Evolutionary conservation across 257 asterid species (phyloP).

Genomic region (Solanum clarkiae): DNA sequence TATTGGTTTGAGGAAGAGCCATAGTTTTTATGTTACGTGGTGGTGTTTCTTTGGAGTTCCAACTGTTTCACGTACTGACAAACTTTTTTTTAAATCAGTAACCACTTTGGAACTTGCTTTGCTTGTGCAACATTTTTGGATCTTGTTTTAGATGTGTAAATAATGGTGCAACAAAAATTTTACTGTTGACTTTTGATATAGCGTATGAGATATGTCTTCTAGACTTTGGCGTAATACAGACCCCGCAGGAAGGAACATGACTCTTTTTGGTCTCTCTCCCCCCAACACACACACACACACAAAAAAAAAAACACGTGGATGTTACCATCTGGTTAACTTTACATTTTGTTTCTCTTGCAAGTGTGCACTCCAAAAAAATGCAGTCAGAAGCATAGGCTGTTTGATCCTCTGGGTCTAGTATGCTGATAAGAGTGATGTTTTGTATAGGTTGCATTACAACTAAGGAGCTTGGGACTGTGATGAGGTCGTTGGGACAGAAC

Average conservation of each 20-base stretch:
- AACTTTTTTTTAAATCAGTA: background rate
- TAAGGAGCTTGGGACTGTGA: slow-evolving; percentile 58
- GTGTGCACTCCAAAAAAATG: background rate
- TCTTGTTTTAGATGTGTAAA: background rate
- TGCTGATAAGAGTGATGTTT: background rate
- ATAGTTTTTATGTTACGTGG: background rate
- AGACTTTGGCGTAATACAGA: background rate
- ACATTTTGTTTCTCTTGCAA: background rate
- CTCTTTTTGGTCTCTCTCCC: too few relatives aligned
- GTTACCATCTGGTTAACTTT: background rate
- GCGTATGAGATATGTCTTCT: background rate
- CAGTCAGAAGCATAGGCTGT: background rate
- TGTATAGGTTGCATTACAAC: slow-evolving; percentile 53
- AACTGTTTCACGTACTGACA: background rate
- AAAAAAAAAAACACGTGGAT: background rate
- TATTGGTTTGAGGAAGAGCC: background rate
- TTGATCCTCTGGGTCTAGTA: background rate
- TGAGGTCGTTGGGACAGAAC: slow-evolving; percentile 60
- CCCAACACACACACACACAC: background rate
- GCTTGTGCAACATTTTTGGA: background rate
- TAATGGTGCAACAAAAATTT: too few relatives aligned
- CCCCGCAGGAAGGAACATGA: background rate
- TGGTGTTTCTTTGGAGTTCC: background rate
- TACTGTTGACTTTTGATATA: background rate
- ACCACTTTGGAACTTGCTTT: background rate